Conservation (phyloP, 352 stramenopile genomes). For the Phytopythium montanum region DNA sequence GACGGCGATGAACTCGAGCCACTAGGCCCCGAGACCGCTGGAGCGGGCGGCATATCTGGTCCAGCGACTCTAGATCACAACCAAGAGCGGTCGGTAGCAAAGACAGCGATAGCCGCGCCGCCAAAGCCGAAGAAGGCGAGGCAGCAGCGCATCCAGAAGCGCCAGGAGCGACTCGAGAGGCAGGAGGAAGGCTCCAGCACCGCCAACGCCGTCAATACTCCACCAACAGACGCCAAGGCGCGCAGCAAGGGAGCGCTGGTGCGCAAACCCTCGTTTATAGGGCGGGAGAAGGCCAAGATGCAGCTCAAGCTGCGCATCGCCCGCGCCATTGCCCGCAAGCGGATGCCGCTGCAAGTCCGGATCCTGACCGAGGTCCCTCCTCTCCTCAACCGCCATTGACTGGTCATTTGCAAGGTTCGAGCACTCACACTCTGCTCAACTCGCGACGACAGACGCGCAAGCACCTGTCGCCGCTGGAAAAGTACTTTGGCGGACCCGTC, state of each 20-base stretch:
- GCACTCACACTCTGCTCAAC: neutral
- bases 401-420: neutral
- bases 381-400: neutral
- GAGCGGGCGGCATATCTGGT: neutral
- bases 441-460: constrained; percentile 24
- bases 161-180: constrained; percentile 51
- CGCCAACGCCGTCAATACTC: neutral
- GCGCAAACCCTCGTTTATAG: constrained; percentile 38
- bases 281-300: constrained; percentile 48
- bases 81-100: neutral
- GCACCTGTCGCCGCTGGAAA: constrained; percentile 52
- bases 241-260: constrained; percentile 6
- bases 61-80: neutral
- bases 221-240: neutral
- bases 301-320: constrained; percentile 52
- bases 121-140: constrained; percentile 29
- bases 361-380: constrained; percentile 46
- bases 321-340: constrained; percentile 46
- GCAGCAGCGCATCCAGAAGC: constrained; percentile 48
- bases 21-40: neutral
- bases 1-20: neutral
- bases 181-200: constrained; percentile 37
- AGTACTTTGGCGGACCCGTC: constrained; percentile 52
- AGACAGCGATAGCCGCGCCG: neutral
- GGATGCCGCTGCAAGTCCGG: constrained; percentile 62